Evolutionary conservation across 352 stramenopile genomes (phyloP).

Genomic region (Phytophthora citricola): DNA sequence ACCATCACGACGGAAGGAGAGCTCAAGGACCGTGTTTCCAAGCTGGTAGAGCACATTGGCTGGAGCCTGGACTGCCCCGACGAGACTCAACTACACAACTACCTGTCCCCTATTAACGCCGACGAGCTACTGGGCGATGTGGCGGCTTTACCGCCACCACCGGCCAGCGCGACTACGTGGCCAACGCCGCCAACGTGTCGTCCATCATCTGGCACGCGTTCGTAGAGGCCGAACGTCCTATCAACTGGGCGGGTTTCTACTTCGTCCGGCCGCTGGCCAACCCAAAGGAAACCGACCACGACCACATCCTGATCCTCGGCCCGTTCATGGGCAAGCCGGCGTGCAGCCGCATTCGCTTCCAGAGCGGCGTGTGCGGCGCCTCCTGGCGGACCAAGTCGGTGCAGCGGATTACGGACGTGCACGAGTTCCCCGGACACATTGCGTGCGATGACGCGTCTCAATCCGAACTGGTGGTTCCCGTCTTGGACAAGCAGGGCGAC

Average conservation of each 20-base stretch:
- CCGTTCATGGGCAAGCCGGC: slow-evolving; percentile 86
- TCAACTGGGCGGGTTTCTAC: slow-evolving; percentile 90
- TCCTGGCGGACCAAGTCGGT: slow-evolving; percentile 67
- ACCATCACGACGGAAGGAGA: slow-evolving; percentile 46
- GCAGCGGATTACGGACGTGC: slow-evolving; percentile 79
- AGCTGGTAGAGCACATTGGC: slow-evolving; percentile 58
- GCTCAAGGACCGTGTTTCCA: slow-evolving; percentile 59
- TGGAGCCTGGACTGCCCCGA: slow-evolving; percentile 72
- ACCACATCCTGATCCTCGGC: slow-evolving; percentile 74
- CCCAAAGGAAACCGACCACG: slow-evolving; percentile 58
- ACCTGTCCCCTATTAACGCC: slow-evolving; percentile 67
- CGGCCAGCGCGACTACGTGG: slow-evolving; percentile 77
- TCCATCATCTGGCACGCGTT: slow-evolving; percentile 88
- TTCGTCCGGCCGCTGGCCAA: slow-evolving; percentile 71
- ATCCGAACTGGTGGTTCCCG: slow-evolving; percentile 83
- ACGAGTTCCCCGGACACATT: slow-evolving; percentile 84
- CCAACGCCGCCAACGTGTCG: slow-evolving; percentile 83
- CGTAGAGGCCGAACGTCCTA: slow-evolving; percentile 54
- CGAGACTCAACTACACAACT: slow-evolving; percentile 59
- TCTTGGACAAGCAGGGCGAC: slow-evolving; percentile 68
- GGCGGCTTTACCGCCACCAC: slow-evolving; percentile 58
- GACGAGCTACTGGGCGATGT: slow-evolving; percentile 69
- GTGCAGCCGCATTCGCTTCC: slow-evolving; percentile 80
- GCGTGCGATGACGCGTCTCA: slow-evolving; percentile 81
- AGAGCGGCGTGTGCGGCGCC: slow-evolving; percentile 77